Base-by-base conservation (phyloP, 306 rosid genomes). In the Ceratonia siliqua region DNA sequence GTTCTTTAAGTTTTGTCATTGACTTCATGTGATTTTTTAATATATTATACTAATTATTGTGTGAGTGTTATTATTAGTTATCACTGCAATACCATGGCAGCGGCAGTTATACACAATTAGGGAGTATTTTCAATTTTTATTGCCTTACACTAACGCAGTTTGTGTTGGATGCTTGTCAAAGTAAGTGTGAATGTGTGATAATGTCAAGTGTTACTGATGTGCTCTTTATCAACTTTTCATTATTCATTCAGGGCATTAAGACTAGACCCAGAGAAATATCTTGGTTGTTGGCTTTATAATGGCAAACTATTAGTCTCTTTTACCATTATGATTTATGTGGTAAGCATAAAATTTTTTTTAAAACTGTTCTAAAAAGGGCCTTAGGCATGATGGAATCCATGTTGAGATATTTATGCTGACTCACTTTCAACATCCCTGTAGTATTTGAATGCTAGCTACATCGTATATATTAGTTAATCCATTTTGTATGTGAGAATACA, bases 371-470 rank as follows among this genome's bases (percentile, higher is more conserved):
- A 2, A 30, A 30, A 2, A 30, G 2, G 4, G 2, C 35, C 35
- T 4, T 2, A 30, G 35, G 2, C 35, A 30, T 30, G 35, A 30
- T 30, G 17, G 22, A 35, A 46, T 59, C 21, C 35, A 38, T 77
- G 63, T 4, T 39, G 36, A 24, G 35, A 42, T 38, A 49, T 57
- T 32, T 61, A 36, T 59, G 28, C 28, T 1, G 21, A 53, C 73
- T 22, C 77, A 54, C 57, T 67, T 54, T 62, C 74, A 53, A 63
- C 74, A 35, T 67, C 65, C 36, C 61, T n/a, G 38, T 38, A n/a
- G 43, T 65, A 67, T 39, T 48, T 45, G 38, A 58, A 35, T n/a
- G n/a, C n/a, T n/a, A n/a, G 41, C 56, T 43, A 33, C 6, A 9
- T 50, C 38, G 49, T 24, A 36, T 35, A 35, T 33, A 35, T 43